Evolutionary conservation across 2,329 filamentous ascomycete genomes (phyloP).

Genomic region (Penicillium sp.): DNA sequence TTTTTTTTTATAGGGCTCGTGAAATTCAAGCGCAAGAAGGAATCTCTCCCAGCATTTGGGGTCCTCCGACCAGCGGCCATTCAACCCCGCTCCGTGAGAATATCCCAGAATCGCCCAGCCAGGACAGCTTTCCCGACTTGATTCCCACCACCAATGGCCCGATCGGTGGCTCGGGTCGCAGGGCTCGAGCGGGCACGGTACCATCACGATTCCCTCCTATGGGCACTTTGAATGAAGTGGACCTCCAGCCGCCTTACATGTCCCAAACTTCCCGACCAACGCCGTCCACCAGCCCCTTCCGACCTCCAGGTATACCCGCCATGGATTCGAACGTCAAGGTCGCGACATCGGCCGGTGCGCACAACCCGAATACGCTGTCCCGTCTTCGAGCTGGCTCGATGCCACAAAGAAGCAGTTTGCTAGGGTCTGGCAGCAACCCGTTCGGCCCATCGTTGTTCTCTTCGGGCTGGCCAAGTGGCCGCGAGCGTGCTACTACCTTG

Average conservation of each 20-base stretch:
- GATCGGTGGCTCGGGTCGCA: constrained; percentile 65
- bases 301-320: constrained; percentile 54
- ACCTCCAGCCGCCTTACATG: constrained; percentile 57
- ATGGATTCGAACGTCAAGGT: constrained; percentile 42
- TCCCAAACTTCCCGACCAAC: constrained; percentile 81
- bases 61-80: constrained; percentile 92
- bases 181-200: constrained; percentile 90
- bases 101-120: constrained; percentile 91
- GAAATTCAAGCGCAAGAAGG: constrained; percentile 98
- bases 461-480: constrained; percentile 76
- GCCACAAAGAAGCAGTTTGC: constrained; percentile 77
- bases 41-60: constrained; percentile 76
- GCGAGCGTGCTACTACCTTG: constrained; percentile 82
- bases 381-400: constrained; percentile 88
- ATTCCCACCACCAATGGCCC: constrained; percentile 66
- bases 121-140: constrained; percentile 91
- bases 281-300: constrained; percentile 83
- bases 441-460: constrained; percentile 89
- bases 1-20: constrained; percentile 64
- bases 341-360: constrained; percentile 46
- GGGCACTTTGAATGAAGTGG: constrained; percentile 58
- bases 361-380: constrained; percentile 73
- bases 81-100: constrained; percentile 95
- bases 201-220: constrained; percentile 88
- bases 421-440: constrained; percentile 56